These are phyloP conservation scores for Lentinus tigrinus DNA, from an alignment of 768 basidiomycete species.

Conservation along the genomic window DNA sequence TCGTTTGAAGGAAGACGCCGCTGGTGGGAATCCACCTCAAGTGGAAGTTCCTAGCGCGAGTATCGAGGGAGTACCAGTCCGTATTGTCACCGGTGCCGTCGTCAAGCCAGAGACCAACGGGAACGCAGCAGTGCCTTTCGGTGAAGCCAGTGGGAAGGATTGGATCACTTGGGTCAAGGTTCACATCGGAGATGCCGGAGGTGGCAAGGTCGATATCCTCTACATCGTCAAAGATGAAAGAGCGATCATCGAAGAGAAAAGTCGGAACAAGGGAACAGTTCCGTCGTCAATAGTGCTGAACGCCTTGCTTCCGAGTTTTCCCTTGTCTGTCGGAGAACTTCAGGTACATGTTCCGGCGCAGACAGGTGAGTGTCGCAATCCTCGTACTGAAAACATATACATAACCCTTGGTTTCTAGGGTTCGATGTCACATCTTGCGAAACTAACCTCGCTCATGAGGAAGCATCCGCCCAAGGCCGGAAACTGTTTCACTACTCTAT, in stretches of 20 bases:
- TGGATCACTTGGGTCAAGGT: conserved; percentile 70
- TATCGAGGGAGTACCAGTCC: conserved; percentile 64
- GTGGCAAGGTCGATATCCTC: conserved; percentile 57
- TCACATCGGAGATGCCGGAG: conserved; percentile 49
- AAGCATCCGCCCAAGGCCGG: conserved; percentile 37
- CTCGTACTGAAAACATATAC: background rate
- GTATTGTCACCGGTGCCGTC: conserved; percentile 50
- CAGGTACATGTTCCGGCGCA: conserved; percentile 57
- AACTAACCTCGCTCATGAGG: conserved; percentile 60
- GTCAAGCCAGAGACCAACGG: conserved; percentile 36
- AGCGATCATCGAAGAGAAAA: conserved; percentile 19
- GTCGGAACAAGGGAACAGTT: conserved; percentile 37
- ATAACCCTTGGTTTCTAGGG: conserved; percentile 27
- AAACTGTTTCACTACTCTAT: conserved; percentile 56
- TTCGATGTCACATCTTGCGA: conserved; percentile 42
- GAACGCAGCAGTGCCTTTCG: conserved; percentile 44
- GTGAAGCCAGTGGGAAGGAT: conserved; percentile 52
- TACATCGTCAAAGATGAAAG: conserved; percentile 51
- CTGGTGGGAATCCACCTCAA: conserved; percentile 33
- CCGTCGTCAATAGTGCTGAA: conserved; percentile 32
- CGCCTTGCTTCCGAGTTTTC: conserved; percentile 69
- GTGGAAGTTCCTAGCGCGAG: conserved; percentile 60
- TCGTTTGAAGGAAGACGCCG: conserved; percentile 20
- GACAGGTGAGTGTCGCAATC: conserved; percentile 44
- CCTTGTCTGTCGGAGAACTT: conserved; percentile 63